phyloP scores from a whole-genome alignment of 2,329 filamentous ascomycete genomes.

The Aspergillus fischeri region DNA sequence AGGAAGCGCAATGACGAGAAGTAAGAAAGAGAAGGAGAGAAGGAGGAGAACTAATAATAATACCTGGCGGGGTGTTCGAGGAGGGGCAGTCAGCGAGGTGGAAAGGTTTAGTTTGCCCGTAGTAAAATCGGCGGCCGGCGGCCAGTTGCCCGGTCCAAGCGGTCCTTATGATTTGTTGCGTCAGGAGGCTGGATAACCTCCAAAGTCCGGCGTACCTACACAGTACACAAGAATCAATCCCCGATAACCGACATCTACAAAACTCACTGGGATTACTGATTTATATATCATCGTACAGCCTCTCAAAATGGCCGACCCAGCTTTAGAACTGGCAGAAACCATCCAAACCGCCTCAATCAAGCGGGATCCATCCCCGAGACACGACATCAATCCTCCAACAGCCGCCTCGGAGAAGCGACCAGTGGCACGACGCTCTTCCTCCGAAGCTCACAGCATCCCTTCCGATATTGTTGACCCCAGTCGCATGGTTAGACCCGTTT shows the following conservation, averaged over 20 bases:
- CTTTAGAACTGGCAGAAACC: slow-evolving; percentile 68
- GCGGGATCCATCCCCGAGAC: slow-evolving; percentile 62
- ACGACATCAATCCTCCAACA: slow-evolving; percentile 79
- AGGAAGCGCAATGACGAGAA: background rate
- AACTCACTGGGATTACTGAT: background rate
- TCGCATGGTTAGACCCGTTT: slow-evolving; percentile 31
- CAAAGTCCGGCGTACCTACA: background rate
- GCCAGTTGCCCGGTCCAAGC: background rate
- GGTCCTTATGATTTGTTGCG: background rate
- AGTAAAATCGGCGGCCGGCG: background rate
- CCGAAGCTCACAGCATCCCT: slow-evolving; percentile 42
- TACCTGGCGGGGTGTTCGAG: background rate
- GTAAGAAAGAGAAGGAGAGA: slow-evolving; percentile 8
- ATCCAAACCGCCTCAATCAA: slow-evolving; percentile 79
- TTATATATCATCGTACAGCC: background rate
- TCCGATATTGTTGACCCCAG: slow-evolving; percentile 45
- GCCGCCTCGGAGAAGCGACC: slow-evolving; percentile 64
- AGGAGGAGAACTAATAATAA: slow-evolving; percentile 3
- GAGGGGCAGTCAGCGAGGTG: slow-evolving; percentile 3
- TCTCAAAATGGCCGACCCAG: slow-evolving; percentile 53
- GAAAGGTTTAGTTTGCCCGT: background rate
- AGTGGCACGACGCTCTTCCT: slow-evolving; percentile 49
- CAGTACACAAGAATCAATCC: background rate
- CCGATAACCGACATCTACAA: background rate
- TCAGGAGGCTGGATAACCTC: background rate